Base-by-base conservation (phyloP, 1,139 yeast genomes). In the Saccharomycopsis hybrid region DNA sequence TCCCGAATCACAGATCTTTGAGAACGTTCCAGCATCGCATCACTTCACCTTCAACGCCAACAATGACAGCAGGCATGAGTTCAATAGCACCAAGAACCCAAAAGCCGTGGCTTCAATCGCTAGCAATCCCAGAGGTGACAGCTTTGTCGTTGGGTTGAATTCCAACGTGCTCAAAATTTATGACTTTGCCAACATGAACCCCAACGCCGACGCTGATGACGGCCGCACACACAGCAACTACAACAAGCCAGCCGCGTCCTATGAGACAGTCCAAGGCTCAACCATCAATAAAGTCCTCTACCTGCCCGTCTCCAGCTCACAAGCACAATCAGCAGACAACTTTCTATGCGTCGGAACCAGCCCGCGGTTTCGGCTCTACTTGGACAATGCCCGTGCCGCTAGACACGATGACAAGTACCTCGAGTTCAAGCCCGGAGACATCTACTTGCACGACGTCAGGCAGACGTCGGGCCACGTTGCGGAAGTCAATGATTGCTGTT, bases 371-470 rank as follows among this genome's bases (percentile, higher is more conserved):
- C 25, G 30, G 27, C 25, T 47, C 3, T 41, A 28, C 33, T 28
- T 3, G 5, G 18, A 39, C 31, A 25, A 37, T 4, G 33, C 33
- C 33, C 18, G 5, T 9, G n/a, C n/a, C n/a, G n/a, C n/a, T n/a
- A n/a, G n/a, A n/a, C n/a, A n/a, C n/a, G 18, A 36, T n/a, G 18
- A 13, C 24, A 13, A 36, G 24, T 36, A 8, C 24, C 8, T 39
- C 11, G 47, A 35, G 13, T 47, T 47, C 41, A 7, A 29, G 7
- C 24, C 29, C 13, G 50, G 50, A 5, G 43, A 47, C 43, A 28
- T 9, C 11, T 35, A 44, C 25, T 18, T 47, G 9, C 31, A 28
- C 25, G 50, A 47, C 29, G 24, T 47, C n/a, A 7, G 27, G 8
- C 28, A 43, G 5, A 47, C 50, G 5, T 9, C 4, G 5, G 50